phyloP scores from a whole-genome alignment of 768 basidiomycete species.

The Candolleomyces aberdarensis region DNA sequence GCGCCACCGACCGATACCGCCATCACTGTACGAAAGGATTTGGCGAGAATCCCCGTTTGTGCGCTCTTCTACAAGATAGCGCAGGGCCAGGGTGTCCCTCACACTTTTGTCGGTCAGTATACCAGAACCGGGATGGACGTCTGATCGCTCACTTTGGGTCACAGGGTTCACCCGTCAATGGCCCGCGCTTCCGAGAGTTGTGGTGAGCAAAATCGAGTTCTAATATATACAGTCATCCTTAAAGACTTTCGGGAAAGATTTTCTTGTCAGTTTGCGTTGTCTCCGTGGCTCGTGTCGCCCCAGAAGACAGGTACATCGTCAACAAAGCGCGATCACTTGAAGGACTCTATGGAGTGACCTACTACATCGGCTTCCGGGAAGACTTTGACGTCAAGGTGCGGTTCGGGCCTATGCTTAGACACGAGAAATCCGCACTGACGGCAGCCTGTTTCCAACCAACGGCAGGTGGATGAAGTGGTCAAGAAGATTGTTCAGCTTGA shows the following conservation, averaged over 20 bases:
- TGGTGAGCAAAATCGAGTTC: constrained; percentile 37
- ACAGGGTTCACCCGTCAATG: constrained; percentile 59
- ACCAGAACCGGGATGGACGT: neutral
- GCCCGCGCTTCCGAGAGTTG: constrained; percentile 65
- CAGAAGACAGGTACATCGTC: constrained; percentile 52
- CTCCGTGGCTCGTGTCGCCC: constrained; percentile 45
- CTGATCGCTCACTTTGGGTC: neutral
- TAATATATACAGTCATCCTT: neutral
- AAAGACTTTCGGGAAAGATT: constrained; percentile 33
- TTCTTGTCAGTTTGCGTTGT: constrained; percentile 59
- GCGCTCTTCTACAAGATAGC: constrained; percentile 59
- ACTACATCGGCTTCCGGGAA: constrained; percentile 63
- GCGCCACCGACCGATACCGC: neutral
- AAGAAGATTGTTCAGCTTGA: constrained; percentile 51
- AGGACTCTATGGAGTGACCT: constrained; percentile 60
- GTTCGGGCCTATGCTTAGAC: neutral
- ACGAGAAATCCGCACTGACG: neutral
- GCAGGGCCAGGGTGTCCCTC: constrained; percentile 55
- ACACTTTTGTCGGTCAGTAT: constrained; percentile 51
- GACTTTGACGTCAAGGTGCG: constrained; percentile 45
- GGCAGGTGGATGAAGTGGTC: constrained; percentile 43
- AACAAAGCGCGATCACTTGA: constrained; percentile 55
- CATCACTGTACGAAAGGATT: constrained; percentile 12
- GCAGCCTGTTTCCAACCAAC: neutral
- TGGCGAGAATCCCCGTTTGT: constrained; percentile 45